Conservation (phyloP, 1,284 basidiomycete genomes). For the Wolfiporia cocos region DNA sequence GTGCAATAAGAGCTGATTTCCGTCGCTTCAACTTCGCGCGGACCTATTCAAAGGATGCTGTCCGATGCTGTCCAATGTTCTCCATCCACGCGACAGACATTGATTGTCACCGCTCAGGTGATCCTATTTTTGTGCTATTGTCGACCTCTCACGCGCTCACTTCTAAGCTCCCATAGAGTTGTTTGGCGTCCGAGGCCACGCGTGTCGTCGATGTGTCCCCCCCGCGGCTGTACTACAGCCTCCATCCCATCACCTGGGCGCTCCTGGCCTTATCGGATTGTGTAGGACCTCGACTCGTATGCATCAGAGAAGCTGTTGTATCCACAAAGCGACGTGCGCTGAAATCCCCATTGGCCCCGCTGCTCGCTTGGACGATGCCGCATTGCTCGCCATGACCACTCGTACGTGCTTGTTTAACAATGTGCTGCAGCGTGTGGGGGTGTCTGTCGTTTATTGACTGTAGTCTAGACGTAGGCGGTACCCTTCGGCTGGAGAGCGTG, state of each 20-base stretch:
- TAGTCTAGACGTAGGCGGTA: not conserved
- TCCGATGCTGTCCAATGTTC: not conserved
- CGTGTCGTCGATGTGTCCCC: not conserved
- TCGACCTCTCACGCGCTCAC: not conserved
- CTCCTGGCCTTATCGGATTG: constrained; percentile 6
- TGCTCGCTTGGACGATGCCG: not conserved
- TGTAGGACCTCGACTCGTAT: constrained; percentile 1
- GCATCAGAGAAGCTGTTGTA: constrained; percentile 1
- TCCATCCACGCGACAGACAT: not conserved
- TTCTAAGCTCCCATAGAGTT: not conserved
- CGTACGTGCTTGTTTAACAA: not conserved
- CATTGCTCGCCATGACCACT: not conserved
- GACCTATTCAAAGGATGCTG: too few relatives aligned
- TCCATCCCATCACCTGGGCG: not conserved
- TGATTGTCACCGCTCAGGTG: not conserved
- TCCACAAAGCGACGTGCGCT: not conserved
- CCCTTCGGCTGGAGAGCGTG: not conserved
- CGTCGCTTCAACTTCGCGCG: not conserved
- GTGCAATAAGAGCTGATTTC: not conserved
- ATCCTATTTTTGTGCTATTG: not conserved
- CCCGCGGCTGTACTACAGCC: not conserved
- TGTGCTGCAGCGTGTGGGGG: not conserved
- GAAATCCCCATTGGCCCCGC: constrained; percentile 3
- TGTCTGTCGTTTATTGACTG: not conserved
- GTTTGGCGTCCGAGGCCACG: not conserved